Conservation (phyloP, 1,139 yeast species). For the Pneumocystis sp. region DNA sequence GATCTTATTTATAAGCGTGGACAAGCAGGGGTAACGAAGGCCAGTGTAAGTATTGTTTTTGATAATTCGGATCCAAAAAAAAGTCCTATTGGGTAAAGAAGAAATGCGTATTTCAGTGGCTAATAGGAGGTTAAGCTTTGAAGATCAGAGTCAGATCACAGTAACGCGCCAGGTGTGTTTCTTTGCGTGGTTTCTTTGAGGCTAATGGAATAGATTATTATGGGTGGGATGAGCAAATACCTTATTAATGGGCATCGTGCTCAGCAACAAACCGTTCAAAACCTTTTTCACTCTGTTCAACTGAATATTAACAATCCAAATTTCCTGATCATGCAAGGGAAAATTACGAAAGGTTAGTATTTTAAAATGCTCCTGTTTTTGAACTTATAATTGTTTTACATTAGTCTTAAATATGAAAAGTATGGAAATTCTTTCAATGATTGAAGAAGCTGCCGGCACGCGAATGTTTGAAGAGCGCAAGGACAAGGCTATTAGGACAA, state of each 20-base stretch:
- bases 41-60: conserved; percentile 89
- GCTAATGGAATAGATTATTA: conserved; percentile 31
- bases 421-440: conserved; percentile 67
- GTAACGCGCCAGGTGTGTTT: conserved; percentile 57
- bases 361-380: background rate
- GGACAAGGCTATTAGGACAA: conserved; percentile 80
- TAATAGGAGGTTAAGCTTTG: conserved; percentile 29
- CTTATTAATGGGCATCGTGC: conserved; percentile 93
- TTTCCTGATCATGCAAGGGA: conserved; percentile 96
- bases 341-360: conserved; percentile 52
- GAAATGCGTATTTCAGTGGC: background rate
- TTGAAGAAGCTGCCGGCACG: conserved; percentile 98
- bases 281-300: conserved; percentile 85
- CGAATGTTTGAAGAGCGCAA: conserved; percentile 87
- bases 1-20: conserved; percentile 93
- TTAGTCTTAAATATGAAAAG: conserved; percentile 87
- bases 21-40: conserved; percentile 95
- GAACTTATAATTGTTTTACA: background rate
- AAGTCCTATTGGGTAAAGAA: conserved; percentile 57
- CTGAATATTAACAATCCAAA: conserved; percentile 92
- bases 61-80: conserved; percentile 63
- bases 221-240: conserved; percentile 88
- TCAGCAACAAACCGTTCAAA: conserved; percentile 83
- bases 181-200: background rate
- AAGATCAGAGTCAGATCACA: conserved; percentile 61